Percentiles rank a stretch among this genome's conserved stretches.
These are phyloP conservation scores for Podaxis sp. DNA, from an alignment of 768 basidiomycete genomes.

Conservation along the genomic window DNA sequence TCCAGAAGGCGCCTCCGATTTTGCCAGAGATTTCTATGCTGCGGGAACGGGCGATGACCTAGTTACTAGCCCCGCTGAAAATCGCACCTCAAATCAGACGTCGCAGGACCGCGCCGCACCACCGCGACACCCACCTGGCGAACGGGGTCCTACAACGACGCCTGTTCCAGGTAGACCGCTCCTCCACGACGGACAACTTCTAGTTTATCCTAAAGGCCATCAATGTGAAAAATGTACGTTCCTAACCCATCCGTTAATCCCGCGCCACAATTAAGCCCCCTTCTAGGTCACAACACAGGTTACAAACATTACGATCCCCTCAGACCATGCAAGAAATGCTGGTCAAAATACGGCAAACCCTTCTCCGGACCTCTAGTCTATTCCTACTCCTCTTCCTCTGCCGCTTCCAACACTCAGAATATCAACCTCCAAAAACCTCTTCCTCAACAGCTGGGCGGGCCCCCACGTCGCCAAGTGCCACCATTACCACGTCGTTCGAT, in stretches of 20 bases:
- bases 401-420: slow-evolving; percentile 15
- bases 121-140: slow-evolving; percentile 33
- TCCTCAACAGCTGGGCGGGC: not conserved
- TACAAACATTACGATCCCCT: slow-evolving; percentile 69
- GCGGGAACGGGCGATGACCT: slow-evolving; percentile 37
- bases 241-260: not conserved
- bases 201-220: slow-evolving; percentile 69
- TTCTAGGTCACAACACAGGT: slow-evolving; percentile 68
- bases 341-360: slow-evolving; percentile 64
- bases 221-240: slow-evolving; percentile 67
- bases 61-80: not conserved
- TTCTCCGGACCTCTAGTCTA: slow-evolving; percentile 64
- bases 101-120: slow-evolving; percentile 3
- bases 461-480: not conserved
- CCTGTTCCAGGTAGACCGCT: slow-evolving; percentile 72
- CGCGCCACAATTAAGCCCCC: no score
- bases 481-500: slow-evolving; percentile 20
- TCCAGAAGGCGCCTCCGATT: slow-evolving; percentile 41
- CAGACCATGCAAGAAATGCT: slow-evolving; percentile 72
- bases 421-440: slow-evolving; percentile 10
- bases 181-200: slow-evolving; percentile 54
- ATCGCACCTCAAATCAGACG: not conserved
- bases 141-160: slow-evolving; percentile 60
- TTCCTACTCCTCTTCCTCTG: slow-evolving; percentile 30
- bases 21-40: slow-evolving; percentile 64